Conservation (phyloP, 140 eudicot species). For the Senecio squalidus region DNA sequence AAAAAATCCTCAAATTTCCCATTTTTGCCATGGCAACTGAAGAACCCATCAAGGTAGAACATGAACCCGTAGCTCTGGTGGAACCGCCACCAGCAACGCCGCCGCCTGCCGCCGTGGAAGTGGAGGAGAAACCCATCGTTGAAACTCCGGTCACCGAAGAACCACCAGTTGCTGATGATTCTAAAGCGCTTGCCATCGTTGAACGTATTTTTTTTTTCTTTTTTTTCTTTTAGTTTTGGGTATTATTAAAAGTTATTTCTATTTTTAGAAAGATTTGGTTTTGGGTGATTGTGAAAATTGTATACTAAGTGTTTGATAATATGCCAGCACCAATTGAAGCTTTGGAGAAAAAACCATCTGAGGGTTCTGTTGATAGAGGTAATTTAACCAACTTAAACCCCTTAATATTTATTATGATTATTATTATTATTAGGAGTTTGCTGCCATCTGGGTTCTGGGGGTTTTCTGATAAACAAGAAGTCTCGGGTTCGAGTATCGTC, state of each 20-base stretch:
- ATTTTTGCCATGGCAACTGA: slow-evolving; percentile 45
- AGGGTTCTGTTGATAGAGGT: slow-evolving; percentile 88
- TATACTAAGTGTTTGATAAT: slow-evolving; percentile 22
- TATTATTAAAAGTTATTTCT: neutral
- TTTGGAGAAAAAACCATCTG: slow-evolving; percentile 47
- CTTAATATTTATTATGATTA: neutral
- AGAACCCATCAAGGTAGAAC: slow-evolving; percentile 45
- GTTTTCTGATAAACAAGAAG: no score
- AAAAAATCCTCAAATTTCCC: slow-evolving; percentile 5
- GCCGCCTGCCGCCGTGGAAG: slow-evolving; percentile 25
- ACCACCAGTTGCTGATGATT: slow-evolving; percentile 50
- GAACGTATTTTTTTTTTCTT: slow-evolving; percentile 39
- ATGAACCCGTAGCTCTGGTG: slow-evolving; percentile 24
- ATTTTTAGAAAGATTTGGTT: neutral
- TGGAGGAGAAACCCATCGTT: slow-evolving; percentile 58
- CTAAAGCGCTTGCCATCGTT: slow-evolving; percentile 53
- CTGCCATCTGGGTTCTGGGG: no score
- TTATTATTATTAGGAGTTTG: no score
- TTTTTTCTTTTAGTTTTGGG: neutral
- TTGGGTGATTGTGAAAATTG: neutral
- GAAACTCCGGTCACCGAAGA: slow-evolving; percentile 31
- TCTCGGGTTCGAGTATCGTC: no score
- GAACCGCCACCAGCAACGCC: slow-evolving; percentile 38
- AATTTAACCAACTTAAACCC: neutral
- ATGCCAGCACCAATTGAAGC: slow-evolving; percentile 47